Base-by-base conservation (phyloP, 495 filamentous ascomycete species). In the Aspergillus coremiiformis region DNA sequence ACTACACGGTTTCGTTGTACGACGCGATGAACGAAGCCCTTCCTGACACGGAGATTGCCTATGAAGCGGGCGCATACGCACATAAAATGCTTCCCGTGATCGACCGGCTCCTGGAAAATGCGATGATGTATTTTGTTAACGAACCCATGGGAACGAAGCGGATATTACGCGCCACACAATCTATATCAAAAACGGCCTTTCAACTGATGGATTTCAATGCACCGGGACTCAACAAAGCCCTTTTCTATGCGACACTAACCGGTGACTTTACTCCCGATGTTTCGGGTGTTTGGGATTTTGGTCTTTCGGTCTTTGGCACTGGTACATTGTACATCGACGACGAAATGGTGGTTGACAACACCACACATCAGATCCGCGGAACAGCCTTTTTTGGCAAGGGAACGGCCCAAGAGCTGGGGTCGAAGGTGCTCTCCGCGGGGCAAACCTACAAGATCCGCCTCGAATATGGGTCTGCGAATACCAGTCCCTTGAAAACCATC, bases 301-400 rank as follows among this genome's bases (percentile, higher is more conserved):
- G 85, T 6, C 77, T 86, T 47, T 83, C 81, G 60, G 84, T 83
- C 27, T 79, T 83, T 42, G 87, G 87, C 0, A 84, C 85, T 0
- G 85, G 81, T 0, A 81, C 76, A 52, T 67, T 90, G 14, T 86
- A 78, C 51, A 73, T 89, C 41, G 70, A 89, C 56, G 84, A 80
- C 30, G 68, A 83, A 56, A 60, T 88, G 12, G 70, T 85, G 21
- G 80, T 90, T 39, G 81, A 90, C 56, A 82, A 84, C 55, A 63
- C 73, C 21, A 70, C 71, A 39, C 71, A 71, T 39, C 79, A 85
- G 67, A 75, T 59, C 29, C 64, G 73, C 49, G 83, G 83, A 47
- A 73, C 71, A 5, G 62, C 76, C 35, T 79, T 86, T 65, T 79
- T 84, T 41, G 74, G 74, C 12, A 72, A 70, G 39, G 79, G 78